phyloP scores from a whole-genome alignment of 2,329 filamentous ascomycete species.

The Ceratocystis diversiconidia region DNA sequence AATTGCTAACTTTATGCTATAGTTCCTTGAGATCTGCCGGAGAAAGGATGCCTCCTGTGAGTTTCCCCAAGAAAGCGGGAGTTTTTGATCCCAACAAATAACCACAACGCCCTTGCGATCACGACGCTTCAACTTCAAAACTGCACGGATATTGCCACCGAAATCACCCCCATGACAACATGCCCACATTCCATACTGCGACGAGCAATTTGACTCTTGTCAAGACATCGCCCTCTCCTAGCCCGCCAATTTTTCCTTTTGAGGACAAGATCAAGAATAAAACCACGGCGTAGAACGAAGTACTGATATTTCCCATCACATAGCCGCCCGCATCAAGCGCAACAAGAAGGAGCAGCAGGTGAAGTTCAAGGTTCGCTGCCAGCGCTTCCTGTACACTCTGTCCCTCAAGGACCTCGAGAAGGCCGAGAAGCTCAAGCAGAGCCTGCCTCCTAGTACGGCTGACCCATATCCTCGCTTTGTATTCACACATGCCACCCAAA shows the following conservation, averaged over 20 bases:
- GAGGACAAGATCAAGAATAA: background rate
- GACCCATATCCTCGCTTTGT: conserved; percentile 3
- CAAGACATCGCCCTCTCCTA: background rate
- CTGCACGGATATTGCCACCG: background rate
- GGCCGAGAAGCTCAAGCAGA: conserved; percentile 99
- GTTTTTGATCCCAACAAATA: background rate
- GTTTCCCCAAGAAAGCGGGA: conserved; percentile 25
- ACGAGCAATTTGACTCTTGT: background rate
- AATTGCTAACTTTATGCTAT: conserved; percentile 15
- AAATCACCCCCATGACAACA: background rate
- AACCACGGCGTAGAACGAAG: background rate
- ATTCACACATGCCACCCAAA: background rate
- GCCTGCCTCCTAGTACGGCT: conserved; percentile 81
- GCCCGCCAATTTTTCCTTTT: background rate
- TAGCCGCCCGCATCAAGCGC: conserved; percentile 91
- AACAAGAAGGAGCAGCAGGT: conserved; percentile 78
- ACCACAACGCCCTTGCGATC: background rate
- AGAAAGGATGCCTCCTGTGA: conserved; percentile 98
- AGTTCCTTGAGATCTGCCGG: conserved; percentile 99
- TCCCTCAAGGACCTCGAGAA: conserved; percentile 97
- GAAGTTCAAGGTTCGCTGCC: conserved; percentile 99
- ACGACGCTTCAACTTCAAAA: conserved; percentile 8
- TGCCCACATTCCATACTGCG: background rate
- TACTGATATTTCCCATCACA: conserved; percentile 12
- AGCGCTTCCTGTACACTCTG: conserved; percentile 91